phyloP scores from a whole-genome alignment of 2,329 filamentous ascomycete genomes.

The Elsinoe australis region DNA sequence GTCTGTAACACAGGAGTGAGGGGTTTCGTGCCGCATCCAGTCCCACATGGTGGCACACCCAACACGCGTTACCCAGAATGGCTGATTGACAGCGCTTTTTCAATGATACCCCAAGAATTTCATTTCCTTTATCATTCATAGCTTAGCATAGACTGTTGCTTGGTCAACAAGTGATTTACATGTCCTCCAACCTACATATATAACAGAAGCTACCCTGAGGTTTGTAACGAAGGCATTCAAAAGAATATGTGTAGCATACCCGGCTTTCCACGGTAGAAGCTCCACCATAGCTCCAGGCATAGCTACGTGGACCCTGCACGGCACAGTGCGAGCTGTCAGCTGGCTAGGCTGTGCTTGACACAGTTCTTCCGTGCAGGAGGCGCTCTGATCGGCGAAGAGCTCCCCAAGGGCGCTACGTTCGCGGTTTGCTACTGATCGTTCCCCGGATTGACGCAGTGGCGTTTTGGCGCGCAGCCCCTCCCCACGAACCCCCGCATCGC shows the following conservation, averaged over 20 bases:
- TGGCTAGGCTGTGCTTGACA: constrained; percentile 10
- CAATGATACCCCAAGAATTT: constrained; percentile 10
- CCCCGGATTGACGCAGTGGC: neutral
- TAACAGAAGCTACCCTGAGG: no score
- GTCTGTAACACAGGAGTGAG: constrained; percentile 9
- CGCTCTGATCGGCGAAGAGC: neutral
- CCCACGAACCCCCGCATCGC: constrained; percentile 2
- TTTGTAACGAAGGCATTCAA: no score
- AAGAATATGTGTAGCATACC: no score
- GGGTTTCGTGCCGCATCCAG: constrained; percentile 8
- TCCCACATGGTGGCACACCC: constrained; percentile 9
- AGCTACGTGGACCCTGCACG: no score
- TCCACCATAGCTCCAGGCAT: no score
- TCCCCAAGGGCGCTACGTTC: constrained; percentile 4
- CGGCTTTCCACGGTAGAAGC: no score
- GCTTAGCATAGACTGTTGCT: neutral
- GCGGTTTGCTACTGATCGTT: constrained; percentile 4
- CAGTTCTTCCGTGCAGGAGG: neutral
- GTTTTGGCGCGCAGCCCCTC: neutral
- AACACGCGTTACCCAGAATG: constrained; percentile 10
- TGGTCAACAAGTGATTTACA: no score
- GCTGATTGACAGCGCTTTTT: constrained; percentile 5
- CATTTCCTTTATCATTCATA: neutral
- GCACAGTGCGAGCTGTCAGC: no score
- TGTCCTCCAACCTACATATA: no score